phyloP scores from a whole-genome alignment of 1,139 yeast species.

The Zygosaccharomyces pseudobailii region DNA sequence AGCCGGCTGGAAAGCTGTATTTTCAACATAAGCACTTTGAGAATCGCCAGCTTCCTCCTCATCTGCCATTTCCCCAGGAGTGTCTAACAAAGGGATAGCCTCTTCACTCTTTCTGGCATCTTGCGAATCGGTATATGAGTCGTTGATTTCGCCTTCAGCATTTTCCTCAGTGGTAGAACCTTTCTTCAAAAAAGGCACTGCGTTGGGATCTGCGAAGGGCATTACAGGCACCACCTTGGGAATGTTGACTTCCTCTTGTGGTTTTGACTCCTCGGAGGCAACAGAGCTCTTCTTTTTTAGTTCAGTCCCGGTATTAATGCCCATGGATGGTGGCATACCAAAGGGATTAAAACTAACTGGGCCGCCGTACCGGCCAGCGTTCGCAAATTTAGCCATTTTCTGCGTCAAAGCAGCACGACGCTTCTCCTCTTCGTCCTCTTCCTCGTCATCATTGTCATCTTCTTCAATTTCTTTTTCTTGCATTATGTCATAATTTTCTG shows the following conservation, averaged over 20 bases:
- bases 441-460: slow-evolving; percentile 38
- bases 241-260: slow-evolving; percentile 17
- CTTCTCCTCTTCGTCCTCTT: slow-evolving; percentile 73
- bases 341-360: slow-evolving; percentile 62
- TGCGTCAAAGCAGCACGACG: slow-evolving; percentile 77
- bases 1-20: background rate
- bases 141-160: background rate
- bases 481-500: slow-evolving; percentile 16
- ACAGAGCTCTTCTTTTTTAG: slow-evolving; percentile 27
- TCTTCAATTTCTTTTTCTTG: slow-evolving; percentile 19
- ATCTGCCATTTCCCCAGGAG: slow-evolving; percentile 9
- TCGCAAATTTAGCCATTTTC: slow-evolving; percentile 94
- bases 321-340: slow-evolving; percentile 39
- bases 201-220: slow-evolving; percentile 44
- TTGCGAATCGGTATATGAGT: background rate
- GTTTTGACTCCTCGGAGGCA: slow-evolving; percentile 21
- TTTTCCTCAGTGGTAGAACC: slow-evolving; percentile 14
- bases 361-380: slow-evolving; percentile 76
- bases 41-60: slow-evolving; percentile 10
- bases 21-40: slow-evolving; percentile 4
- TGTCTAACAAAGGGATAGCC: slow-evolving; percentile 1
- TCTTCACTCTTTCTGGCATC: background rate
- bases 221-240: slow-evolving; percentile 47
- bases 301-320: slow-evolving; percentile 24
- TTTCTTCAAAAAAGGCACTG: slow-evolving; percentile 23